Evolutionary conservation across 2,329 filamentous ascomycete genomes (phyloP).

Genomic region (Gyromitra esculenta): DNA sequence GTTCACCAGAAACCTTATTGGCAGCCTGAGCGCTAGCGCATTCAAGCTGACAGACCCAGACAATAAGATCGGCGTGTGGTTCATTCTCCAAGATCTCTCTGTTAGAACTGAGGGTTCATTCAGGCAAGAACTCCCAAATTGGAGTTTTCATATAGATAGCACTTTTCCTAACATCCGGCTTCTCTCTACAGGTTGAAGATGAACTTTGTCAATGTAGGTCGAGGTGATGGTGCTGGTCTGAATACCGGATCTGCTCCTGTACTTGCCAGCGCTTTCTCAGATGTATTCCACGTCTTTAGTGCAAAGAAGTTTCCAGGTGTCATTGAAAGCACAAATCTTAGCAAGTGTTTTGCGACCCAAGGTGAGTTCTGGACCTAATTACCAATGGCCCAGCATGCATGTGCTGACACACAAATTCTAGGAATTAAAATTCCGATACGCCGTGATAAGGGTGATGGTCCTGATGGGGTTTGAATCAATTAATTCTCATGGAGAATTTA

Average conservation of each 20-base stretch:
- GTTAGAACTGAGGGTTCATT: constrained; percentile 93
- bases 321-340: constrained; percentile 88
- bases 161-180: constrained; percentile 17
- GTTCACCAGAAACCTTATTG: constrained; percentile 95
- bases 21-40: constrained; percentile 87
- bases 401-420: constrained; percentile 29
- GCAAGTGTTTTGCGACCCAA: constrained; percentile 90
- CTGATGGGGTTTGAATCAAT: constrained; percentile 37
- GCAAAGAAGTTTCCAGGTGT: constrained; percentile 99
- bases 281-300: constrained; percentile 90
- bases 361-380: constrained; percentile 74
- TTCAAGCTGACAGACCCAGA: constrained; percentile 81
- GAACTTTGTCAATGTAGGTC: constrained; percentile 85
- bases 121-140: constrained; percentile 67
- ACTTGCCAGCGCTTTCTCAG: constrained; percentile 84
- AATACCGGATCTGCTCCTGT: constrained; percentile 82
- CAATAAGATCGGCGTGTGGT: constrained; percentile 91
- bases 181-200: constrained; percentile 68
- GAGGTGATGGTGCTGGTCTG: constrained; percentile 65
- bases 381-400: neutral
- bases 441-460: constrained; percentile 54
- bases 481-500: constrained; percentile 10
- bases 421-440: constrained; percentile 57
- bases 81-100: constrained; percentile 92
- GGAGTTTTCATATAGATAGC: neutral